phyloP scores from a whole-genome alignment of 2,329 filamentous ascomycete genomes.

The Helicocarpus griseus region DNA sequence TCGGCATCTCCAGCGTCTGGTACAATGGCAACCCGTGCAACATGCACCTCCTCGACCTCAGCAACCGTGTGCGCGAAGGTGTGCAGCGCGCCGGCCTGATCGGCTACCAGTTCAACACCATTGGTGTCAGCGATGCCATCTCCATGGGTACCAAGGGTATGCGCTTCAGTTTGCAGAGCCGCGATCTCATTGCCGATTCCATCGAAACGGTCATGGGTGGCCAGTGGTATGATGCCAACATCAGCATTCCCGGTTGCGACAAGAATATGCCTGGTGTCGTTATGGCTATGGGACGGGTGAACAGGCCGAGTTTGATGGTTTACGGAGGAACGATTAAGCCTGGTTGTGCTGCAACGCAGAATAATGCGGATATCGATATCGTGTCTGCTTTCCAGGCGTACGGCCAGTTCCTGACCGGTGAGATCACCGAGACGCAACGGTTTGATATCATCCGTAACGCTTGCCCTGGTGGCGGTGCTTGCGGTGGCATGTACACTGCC shows the following conservation, averaged over 20 bases:
- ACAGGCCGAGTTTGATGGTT: constrained; percentile 92
- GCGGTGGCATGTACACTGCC: constrained; percentile 76
- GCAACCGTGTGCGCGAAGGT: constrained; percentile 63
- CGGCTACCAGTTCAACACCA: constrained; percentile 97
- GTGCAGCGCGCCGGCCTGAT: constrained; percentile 69
- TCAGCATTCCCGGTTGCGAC: constrained; percentile 94
- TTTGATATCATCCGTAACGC: constrained; percentile 93
- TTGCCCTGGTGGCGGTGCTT: constrained; percentile 74
- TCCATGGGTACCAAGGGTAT: constrained; percentile 98
- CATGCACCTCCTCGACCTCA: constrained; percentile 93
- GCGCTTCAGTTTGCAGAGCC: constrained; percentile 87
- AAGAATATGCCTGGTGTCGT: constrained; percentile 97
- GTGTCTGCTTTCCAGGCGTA: constrained; percentile 98
- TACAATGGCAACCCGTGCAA: constrained; percentile 98
- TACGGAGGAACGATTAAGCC: constrained; percentile 93
- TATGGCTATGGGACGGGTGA: constrained; percentile 90
- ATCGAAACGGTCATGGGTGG: constrained; percentile 99
- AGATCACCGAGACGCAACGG: constrained; percentile 82
- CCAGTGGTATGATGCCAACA: constrained; percentile 97
- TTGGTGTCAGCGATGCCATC: constrained; percentile 94
- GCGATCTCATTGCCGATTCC: constrained; percentile 94
- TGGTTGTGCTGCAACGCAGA: constrained; percentile 68
- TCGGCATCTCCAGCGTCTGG: constrained; percentile 97
- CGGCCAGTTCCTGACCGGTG: constrained; percentile 82
- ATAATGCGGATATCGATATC: constrained; percentile 74